Base-by-base conservation (phyloP, 345 rosid species). In the Citrus medica region DNA sequence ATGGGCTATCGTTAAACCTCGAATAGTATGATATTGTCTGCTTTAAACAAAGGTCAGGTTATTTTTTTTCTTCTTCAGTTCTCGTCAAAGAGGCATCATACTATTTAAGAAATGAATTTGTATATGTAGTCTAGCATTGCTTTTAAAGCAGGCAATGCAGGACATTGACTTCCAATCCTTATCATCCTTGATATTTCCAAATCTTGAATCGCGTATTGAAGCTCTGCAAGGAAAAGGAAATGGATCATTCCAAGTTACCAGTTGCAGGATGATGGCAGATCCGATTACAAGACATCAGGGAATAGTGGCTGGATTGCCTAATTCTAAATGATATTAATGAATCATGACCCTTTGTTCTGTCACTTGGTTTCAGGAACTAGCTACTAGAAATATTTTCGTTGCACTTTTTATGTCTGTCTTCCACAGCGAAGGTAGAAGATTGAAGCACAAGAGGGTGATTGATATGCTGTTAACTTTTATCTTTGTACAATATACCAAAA, bases 1-100 rank as follows among this genome's bases (percentile, higher is more conserved):
- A 93, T 78, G 98, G 91, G 82, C 92, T 92, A 7, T 60, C 25
- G 6, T 10, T 13, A 25, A 25, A 60, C 27, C 27, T 59, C 13
- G 10, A 59, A 25, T 9, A 61, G 65, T 25, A 61, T 61, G 65
- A 61, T 61, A 25, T 12, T 27, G 65, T 12, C 5, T 30, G 6
- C 65, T 61, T 61, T 61, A 10, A 3, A 61, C 17, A 7, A 12
- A 61, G 7, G 32, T 61, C 30, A 16, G 32, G 48, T 42, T 2
- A 25, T 1, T 24, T 25, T 61, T 25, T 61, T 61, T 12, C 16
- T 60, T 61, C 65, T 27, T 61, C 7, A 25, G 5, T 12, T 61
- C 65, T 61, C 10, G 0, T 27, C 65, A 10, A 10, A 25, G 4
- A 61, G 7, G 16, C 37, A 28, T 63, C 67, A 12, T 28, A 14